phyloP scores from a whole-genome alignment of 106 monocot genomes.

The Platanthera guangdongensis region DNA sequence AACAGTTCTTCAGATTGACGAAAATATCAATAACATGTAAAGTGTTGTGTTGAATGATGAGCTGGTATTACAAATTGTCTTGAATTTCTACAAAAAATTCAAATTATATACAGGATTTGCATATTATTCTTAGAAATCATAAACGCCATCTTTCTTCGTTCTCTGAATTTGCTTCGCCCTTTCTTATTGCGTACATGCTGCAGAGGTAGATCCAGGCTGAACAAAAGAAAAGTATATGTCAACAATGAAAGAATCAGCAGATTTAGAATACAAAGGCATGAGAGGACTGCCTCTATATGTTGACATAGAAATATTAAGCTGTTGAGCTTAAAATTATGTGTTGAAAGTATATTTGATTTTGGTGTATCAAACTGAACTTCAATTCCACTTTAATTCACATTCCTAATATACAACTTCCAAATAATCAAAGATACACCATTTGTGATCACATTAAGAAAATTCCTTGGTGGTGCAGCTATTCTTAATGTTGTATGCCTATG shows the following conservation, averaged over 20 bases:
- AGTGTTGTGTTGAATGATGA: not conserved
- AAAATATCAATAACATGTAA: not conserved
- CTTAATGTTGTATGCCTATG: too few relatives aligned
- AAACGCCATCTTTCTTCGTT: slow-evolving; percentile 7
- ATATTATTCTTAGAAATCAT: slow-evolving; percentile 4
- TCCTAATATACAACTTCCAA: too few relatives aligned
- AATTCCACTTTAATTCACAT: too few relatives aligned
- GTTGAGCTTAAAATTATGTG: not conserved
- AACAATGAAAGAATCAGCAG: not conserved
- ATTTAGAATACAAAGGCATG: too few relatives aligned
- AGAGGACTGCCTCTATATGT: too few relatives aligned
- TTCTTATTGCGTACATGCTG: slow-evolving; percentile 13
- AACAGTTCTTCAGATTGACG: not conserved
- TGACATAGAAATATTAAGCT: not conserved
- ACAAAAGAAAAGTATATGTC: slow-evolving; percentile 3
- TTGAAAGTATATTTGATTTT: too few relatives aligned
- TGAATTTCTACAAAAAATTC: not conserved
- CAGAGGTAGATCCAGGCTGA: slow-evolving; percentile 14
- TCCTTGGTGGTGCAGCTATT: too few relatives aligned
- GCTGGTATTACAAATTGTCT: not conserved
- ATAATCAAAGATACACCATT: too few relatives aligned
- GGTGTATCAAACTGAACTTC: too few relatives aligned
- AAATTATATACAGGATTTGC: not conserved
- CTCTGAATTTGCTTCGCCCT: not conserved
- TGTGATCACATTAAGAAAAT: too few relatives aligned